Evolutionary conservation across 192 early-diverging fungal genomes (phyloP), one percentile per base, ranked within the genome.

Genomic region (Coemansia sp.): DNA sequence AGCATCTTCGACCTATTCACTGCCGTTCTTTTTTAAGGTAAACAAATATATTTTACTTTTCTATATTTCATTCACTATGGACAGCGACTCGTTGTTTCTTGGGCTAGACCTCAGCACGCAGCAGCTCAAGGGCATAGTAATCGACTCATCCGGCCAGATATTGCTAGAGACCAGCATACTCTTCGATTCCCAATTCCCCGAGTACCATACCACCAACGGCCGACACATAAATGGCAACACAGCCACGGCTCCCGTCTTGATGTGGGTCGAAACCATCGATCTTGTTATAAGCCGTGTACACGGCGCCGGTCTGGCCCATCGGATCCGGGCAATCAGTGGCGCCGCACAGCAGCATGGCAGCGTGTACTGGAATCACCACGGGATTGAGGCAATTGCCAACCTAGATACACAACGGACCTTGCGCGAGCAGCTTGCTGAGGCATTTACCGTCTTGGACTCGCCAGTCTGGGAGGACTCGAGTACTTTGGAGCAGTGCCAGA

Each of bases 401-500:
- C 67, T 94, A n/a, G 64, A 84, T 31, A 2, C 72, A 1, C n/a
- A 42, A 1, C 13, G 21, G 31, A 46, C 86, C 3, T 73, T 92
- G 1, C 54, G 21, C 11, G 69, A 68, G 13, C 89, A 92, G 68
- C 74, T 95, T 24, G 65, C 72, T 0, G 88, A 88, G 42, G 80
- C 92, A 0, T 74, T 90, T 53, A 14, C 41, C 0, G 29, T 80
- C 21, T 6, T 37, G 8, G 67, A 87, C 29, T 93, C 91, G 6
- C 93, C 93, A 6, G 93, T 91, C 62, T 95, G 93, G 93, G 89
- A 92, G 71, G 93, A 95, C 63, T 86, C 90, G 5, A 92, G 90
- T 65, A 93, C 93, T 0, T 56, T 62, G 0, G 48, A 68, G 40
- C 85, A 93, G 66, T 95, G 93, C 63, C 67, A 63, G 4, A 66